Percentiles rank a stretch among this genome's conserved stretches.
These are phyloP conservation scores for Capsicum rhomboideum DNA, from an alignment of 257 asterid species.

Conservation along the genomic window DNA sequence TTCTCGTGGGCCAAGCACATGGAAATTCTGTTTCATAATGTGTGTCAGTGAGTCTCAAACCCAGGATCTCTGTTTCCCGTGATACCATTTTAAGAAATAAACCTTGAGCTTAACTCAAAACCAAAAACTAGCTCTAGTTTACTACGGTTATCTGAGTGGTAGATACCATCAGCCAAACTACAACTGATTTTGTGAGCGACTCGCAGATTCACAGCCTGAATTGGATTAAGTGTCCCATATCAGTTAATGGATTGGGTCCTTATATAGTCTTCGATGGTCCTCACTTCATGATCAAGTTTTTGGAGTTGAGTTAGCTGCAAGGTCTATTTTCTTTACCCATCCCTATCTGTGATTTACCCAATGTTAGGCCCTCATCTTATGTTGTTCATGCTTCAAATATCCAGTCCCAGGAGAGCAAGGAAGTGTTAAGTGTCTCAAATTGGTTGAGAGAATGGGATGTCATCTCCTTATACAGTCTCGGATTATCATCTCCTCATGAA, in stretches of 20 bases:
- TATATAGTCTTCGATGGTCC: background rate
- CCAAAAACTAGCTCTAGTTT: background rate
- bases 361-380: background rate
- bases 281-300: background rate
- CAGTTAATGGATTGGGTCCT: background rate
- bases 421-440: background rate
- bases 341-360: background rate
- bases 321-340: background rate
- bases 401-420: background rate
- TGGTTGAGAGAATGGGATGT: background rate
- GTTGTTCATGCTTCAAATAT: background rate
- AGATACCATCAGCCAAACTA: background rate
- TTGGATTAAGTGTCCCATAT: background rate
- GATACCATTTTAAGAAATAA: background rate
- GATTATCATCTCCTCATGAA: background rate
- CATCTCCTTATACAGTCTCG: background rate
- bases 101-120: background rate
- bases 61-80: background rate
- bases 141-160: background rate
- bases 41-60: background rate
- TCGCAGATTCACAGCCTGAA: background rate
- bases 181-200: background rate
- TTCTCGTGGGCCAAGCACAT: background rate
- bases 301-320: background rate
- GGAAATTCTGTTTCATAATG: background rate